Conservation (phyloP, 495 filamentous ascomycete genomes). For the Aspergillus sclerotioniger region DNA sequence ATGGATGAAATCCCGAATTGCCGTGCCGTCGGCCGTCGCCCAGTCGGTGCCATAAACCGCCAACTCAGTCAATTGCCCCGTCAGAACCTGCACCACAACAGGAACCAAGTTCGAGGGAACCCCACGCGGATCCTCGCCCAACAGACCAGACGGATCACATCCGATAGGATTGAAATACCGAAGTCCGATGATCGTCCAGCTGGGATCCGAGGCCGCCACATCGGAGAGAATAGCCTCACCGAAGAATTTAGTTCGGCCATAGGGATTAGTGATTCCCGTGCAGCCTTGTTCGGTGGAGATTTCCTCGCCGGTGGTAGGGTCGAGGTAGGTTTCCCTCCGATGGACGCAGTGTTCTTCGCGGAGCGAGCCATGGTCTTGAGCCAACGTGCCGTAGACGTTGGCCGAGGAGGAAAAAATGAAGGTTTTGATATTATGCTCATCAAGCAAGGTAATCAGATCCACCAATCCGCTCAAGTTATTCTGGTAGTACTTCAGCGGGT, state of each 20-base stretch:
- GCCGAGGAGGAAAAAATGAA: conserved; percentile 64
- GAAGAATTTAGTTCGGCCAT: conserved; percentile 63
- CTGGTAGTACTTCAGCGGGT: conserved; percentile 60
- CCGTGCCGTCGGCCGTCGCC: conserved; percentile 58
- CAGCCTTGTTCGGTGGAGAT: conserved; percentile 36
- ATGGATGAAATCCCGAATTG: conserved; percentile 56
- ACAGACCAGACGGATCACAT: conserved; percentile 57
- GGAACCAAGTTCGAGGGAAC: conserved; percentile 61
- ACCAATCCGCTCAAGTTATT: conserved; percentile 63
- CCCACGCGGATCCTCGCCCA: conserved; percentile 59
- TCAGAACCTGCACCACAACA: conserved; percentile 55
- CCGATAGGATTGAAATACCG: conserved; percentile 68
- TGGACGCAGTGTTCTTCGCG: conserved; percentile 59
- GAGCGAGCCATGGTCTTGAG: conserved; percentile 46
- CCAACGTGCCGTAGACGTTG: conserved; percentile 59
- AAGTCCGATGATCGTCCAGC: conserved; percentile 58
- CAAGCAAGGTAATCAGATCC: conserved; percentile 49
- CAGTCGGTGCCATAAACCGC: conserved; percentile 60
- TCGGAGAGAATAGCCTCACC: conserved; percentile 61
- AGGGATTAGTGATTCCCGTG: conserved; percentile 58
- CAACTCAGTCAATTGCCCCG: conserved; percentile 46
- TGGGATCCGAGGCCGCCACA: conserved; percentile 50
- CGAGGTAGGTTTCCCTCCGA: conserved; percentile 33
- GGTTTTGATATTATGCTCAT: conserved; percentile 55
- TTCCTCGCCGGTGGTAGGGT: conserved; percentile 21